Evolutionary conservation across 805 yeast species (phyloP), one percentile per base, ranked within the genome.

Genomic region (Ogataea pini): DNA sequence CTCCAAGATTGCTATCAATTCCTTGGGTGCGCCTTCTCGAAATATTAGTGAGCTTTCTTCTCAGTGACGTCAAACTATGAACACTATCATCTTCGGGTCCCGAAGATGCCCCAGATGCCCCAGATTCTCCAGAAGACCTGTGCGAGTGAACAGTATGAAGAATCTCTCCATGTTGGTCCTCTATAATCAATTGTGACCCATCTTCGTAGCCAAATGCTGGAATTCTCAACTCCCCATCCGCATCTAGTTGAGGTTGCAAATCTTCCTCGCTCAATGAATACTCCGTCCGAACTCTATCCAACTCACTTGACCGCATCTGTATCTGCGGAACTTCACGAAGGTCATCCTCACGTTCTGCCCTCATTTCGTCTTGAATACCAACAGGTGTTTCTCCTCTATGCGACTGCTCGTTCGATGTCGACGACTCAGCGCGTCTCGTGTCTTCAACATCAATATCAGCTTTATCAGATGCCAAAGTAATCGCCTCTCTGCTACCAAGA

Each of bases 131-230:
- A 39, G 42, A 25, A 39, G 50, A 45, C 2, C 14, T 32, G 2
- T 50, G 29, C 16, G 56, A 64, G 58, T 67, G 59, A 46, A 83
- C 70, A 2, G 83, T 75, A 44, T 79, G 83, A 43, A 92, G 60
- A 37, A 90, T 76, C 62, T 91, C 97, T 47, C 98, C 98, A 41
- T 83, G 75, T 47, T 77, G 79, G 66, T 90, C 94, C 63, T 92
- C 99, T 47, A 92, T 74, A 45, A 91, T 78, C 31, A 91, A 65
- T 36, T 77, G 72, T 31, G 72, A 59, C 20, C 96, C 96, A 57
- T 89, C 96, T 40, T 79, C 80, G 64, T 78, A 86, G 0, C 82
- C 85, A 29, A 70, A 65, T 1, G 70, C 56, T 6, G 72, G 71
- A 5, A 61, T 41, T 36, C 67, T 55, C n/a, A 61, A 17, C 17